Conservation (phyloP, 192 early-diverging fungal species). For the Coemansia sp. region DNA sequence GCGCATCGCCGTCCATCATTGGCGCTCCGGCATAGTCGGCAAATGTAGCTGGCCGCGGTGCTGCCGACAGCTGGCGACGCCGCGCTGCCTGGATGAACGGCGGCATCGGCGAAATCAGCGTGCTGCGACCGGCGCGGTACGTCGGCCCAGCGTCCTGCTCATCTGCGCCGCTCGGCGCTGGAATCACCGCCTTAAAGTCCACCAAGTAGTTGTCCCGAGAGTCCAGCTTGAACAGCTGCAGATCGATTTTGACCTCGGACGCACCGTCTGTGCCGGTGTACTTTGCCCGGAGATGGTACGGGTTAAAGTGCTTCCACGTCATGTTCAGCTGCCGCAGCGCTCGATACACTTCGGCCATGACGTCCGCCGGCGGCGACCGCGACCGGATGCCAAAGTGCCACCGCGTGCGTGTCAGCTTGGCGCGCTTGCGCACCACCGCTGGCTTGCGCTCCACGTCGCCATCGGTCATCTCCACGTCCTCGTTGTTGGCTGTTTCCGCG, state of each 20-base stretch:
- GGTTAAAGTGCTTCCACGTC: conserved; percentile 90
- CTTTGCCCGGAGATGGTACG: conserved; percentile 79
- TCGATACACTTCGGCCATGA: conserved; percentile 96
- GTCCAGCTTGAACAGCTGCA: conserved; percentile 94
- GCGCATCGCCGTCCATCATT: conserved; percentile 5
- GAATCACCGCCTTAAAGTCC: conserved; percentile 87
- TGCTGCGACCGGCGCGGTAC: conserved; percentile 38
- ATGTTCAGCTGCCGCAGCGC: conserved; percentile 87
- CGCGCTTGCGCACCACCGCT: conserved; percentile 46
- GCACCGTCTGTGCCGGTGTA: conserved; percentile 43
- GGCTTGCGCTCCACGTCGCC: conserved; percentile 19
- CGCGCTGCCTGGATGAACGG: conserved; percentile 49
- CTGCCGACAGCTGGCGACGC: conserved; percentile 38
- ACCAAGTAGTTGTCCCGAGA: conserved; percentile 85
- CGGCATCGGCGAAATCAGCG: conserved; percentile 35
- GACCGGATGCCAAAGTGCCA: conserved; percentile 99
- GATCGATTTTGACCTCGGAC: conserved; percentile 81
- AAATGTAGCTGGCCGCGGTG: conserved; percentile 29
- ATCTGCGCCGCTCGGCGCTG: conserved; percentile 27
- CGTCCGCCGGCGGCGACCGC: conserved; percentile 84
- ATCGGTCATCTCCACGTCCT: conserved; percentile 21
- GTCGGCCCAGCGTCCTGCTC: conserved; percentile 25
- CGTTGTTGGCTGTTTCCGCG: background rate
- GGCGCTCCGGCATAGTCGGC: conserved; percentile 6
- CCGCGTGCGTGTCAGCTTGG: conserved; percentile 64